A percentile compares a stretch with the other conserved stretches of the same genome.
Evolutionary conservation across 805 yeast species (phyloP).

Genomic region (Lipomyces orientalis): DNA sequence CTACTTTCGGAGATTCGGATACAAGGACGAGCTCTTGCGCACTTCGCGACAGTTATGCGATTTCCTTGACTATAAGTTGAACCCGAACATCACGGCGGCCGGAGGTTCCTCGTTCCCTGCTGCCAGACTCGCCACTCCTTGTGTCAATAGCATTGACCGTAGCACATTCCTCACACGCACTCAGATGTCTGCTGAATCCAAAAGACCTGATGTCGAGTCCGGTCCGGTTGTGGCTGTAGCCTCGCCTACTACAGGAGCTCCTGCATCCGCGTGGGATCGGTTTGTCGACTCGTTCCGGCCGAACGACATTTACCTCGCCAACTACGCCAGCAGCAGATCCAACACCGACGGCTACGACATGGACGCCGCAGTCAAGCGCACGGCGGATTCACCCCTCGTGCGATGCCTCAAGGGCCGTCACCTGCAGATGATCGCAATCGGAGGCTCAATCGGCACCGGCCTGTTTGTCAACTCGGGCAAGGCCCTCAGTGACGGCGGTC

Average conservation of each 20-base stretch:
- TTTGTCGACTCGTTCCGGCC: constrained; percentile 35
- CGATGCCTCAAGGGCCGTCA: constrained; percentile 49
- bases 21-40: not conserved
- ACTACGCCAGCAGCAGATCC: not conserved
- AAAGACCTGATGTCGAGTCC: not conserved
- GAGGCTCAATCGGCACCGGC: constrained; percentile 86
- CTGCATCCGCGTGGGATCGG: constrained; percentile 16
- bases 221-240: not conserved
- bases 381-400: constrained; percentile 62
- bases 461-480: constrained; percentile 51
- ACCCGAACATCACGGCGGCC: not conserved
- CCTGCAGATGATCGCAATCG: constrained; percentile 70
- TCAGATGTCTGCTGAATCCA: not conserved
- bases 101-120: not conserved
- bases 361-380: constrained; percentile 35
- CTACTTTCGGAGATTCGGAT: not conserved
- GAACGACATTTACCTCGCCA: constrained; percentile 14
- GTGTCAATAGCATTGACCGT: not conserved
- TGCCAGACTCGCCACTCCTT: not conserved
- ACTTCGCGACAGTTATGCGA: not conserved
- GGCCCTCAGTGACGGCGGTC: constrained; percentile 57
- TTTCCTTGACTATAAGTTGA: not conserved
- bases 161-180: not conserved
- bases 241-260: constrained; percentile 8
- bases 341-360: constrained; percentile 23